Evolutionary conservation across 2,329 filamentous ascomycete species (phyloP), one percentile per base, ranked within the genome.

Genomic region (Pseudocercospora ulei): DNA sequence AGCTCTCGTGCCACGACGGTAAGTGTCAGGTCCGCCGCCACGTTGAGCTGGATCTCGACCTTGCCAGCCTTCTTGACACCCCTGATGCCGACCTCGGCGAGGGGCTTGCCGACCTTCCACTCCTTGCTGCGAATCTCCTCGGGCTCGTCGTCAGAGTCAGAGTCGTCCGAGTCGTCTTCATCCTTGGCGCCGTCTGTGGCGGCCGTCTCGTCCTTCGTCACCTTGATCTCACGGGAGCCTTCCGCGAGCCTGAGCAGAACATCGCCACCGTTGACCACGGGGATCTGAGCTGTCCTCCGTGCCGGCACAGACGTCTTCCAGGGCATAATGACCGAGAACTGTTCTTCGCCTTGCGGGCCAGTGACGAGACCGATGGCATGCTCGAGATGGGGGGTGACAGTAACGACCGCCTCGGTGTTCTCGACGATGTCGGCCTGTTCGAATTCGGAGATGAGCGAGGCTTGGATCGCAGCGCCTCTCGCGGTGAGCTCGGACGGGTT

Each of bases 381-480:
- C 54, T 76, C 72, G 48, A 93, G 78, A 68, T 98, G 90, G 55
- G 86, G 85, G 36, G 92, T 86, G 9, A 87, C 88, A 20, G 88
- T 95, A 49, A 98, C 86, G 59, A 86, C 84, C 36, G 90, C 80
- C 70, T 98, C 88, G 31, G 86, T 93, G 47, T 84, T 93, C 71
- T 95, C 87, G 61, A 92, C 83, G 53, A 98, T 92, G 60, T 96
- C 88, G 51, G 85, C 79, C 52, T 77, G 73, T 56, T 98, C 90
- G 64, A 93, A 98, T 64, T 94, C 88, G 63, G 87, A 79, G 62
- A 98, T 85, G 48, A 98, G 70, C 44, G 80, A 92, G 23, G 90
- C 90, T 67, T 98, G 90, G 55, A 98, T 85, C 19, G 90, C 88
- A 45, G 90, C 90, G 58, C 90, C 90, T 49, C 90, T 79, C 47